Conservation (phyloP, 2,329 filamentous ascomycete genomes). For the Leptographium wingfieldii region DNA sequence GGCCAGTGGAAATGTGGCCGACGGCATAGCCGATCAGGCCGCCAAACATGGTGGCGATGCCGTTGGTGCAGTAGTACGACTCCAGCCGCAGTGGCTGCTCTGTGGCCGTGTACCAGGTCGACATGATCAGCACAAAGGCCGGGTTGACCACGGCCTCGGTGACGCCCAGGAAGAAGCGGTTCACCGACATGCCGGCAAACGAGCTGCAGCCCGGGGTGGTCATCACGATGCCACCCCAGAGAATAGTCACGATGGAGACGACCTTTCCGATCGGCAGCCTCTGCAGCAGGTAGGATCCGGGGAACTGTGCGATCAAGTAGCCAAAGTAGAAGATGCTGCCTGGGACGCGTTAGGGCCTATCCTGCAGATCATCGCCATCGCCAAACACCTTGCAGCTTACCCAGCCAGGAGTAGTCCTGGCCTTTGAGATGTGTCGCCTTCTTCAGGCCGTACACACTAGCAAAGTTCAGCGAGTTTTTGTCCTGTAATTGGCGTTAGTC, state of each 20-base stretch:
- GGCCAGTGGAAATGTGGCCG: constrained; percentile 54
- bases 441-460: constrained; percentile 10
- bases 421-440: constrained; percentile 14
- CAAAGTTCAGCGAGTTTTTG: constrained; percentile 23
- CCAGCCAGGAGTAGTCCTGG: constrained; percentile 22
- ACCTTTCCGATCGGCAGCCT: constrained; percentile 35
- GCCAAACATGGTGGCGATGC: constrained; percentile 67
- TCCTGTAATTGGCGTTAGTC: constrained; percentile 20
- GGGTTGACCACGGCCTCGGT: constrained; percentile 43
- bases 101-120: constrained; percentile 43
- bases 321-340: constrained; percentile 22
- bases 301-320: constrained; percentile 31
- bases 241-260: constrained; percentile 29
- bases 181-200: constrained; percentile 30
- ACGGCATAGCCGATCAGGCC: constrained; percentile 75
- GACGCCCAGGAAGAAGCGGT: constrained; percentile 40
- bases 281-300: constrained; percentile 33
- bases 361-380: background rate
- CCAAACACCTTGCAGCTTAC: background rate
- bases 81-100: constrained; percentile 42
- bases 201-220: constrained; percentile 8
- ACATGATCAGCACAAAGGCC: constrained; percentile 42
- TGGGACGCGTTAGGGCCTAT: constrained; percentile 6
- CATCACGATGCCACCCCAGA: constrained; percentile 8
- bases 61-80: constrained; percentile 43